These are phyloP conservation scores for Mycocentrospora acerina DNA, from an alignment of 2,329 filamentous ascomycete genomes.

Conservation along the genomic window DNA sequence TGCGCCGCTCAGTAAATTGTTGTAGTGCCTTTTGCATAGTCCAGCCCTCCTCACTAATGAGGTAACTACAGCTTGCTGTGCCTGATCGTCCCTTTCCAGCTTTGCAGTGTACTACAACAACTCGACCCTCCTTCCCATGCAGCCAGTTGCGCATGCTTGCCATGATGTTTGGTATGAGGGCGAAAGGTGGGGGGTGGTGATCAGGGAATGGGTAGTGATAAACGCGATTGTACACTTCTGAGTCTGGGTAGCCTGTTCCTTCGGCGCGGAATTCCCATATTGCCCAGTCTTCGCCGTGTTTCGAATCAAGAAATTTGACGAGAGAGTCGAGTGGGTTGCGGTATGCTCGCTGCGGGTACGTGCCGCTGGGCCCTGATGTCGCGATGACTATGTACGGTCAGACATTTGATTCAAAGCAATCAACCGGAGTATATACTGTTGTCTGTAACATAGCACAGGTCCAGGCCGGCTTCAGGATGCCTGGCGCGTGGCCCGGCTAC, in stretches of 20 bases:
- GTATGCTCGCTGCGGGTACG: constrained; percentile 88
- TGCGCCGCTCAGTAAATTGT: constrained; percentile 77
- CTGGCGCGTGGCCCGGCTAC: constrained; percentile 82
- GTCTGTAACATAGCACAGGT: constrained; percentile 93
- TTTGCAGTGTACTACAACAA: constrained; percentile 94
- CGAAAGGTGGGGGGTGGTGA: constrained; percentile 93
- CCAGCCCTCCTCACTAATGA: constrained; percentile 85
- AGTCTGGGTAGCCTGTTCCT: constrained; percentile 91
- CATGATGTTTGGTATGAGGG: constrained; percentile 83
- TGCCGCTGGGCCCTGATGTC: constrained; percentile 86
- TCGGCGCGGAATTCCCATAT: constrained; percentile 99
- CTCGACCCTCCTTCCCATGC: constrained; percentile 55
- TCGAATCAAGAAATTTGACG: constrained; percentile 81
- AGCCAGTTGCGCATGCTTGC: constrained; percentile 92
- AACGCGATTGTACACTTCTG: constrained; percentile 80
- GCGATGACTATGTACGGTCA: constrained; percentile 53
- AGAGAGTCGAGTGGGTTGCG: constrained; percentile 88
- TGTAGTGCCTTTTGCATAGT: constrained; percentile 62
- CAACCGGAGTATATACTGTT: constrained; percentile 58
- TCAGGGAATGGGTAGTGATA: constrained; percentile 96
- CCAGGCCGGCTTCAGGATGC: constrained; percentile 84
- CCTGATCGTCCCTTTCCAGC: constrained; percentile 94
- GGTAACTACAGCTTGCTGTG: constrained; percentile 81
- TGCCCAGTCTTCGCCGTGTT: constrained; percentile 78
- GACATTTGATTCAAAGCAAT: too few relatives aligned